These are phyloP conservation scores for Ceratobasidium sp. DNA, from an alignment of 1,284 basidiomycete genomes.

Conservation along the genomic window DNA sequence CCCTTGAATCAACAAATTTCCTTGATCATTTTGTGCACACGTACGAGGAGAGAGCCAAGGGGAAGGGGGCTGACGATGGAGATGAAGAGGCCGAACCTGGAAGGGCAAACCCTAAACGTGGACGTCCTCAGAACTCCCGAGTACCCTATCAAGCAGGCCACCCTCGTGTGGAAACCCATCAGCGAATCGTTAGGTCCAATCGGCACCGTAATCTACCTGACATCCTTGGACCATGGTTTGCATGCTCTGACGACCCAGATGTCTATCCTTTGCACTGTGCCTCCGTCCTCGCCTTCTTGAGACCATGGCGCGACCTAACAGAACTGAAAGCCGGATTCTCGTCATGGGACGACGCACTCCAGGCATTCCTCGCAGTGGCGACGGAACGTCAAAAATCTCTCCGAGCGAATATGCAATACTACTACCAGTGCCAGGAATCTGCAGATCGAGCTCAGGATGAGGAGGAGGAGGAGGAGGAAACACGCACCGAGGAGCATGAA, in stretches of 20 bases:
- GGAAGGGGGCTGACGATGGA: too few relatives aligned
- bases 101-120: background rate
- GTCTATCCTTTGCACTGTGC: background rate
- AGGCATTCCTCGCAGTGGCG: background rate
- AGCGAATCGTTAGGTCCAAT: background rate
- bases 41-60: background rate
- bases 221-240: slow-evolving; percentile 23
- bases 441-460: background rate
- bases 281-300: slow-evolving; percentile 3
- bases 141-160: background rate
- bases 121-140: background rate
- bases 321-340: background rate
- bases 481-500: background rate
- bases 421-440: slow-evolving; percentile 30
- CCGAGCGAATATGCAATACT: slow-evolving; percentile 22
- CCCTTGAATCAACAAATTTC: background rate
- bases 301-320: slow-evolving; percentile 28
- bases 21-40: background rate
- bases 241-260: background rate
- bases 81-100: background rate
- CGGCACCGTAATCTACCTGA: slow-evolving; percentile 17
- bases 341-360: slow-evolving; percentile 11
- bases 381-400: background rate
- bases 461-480: background rate
- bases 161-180: background rate